Base-by-base conservation (phyloP, 441 rosid genomes). In the Gossypium schwendimanii region DNA sequence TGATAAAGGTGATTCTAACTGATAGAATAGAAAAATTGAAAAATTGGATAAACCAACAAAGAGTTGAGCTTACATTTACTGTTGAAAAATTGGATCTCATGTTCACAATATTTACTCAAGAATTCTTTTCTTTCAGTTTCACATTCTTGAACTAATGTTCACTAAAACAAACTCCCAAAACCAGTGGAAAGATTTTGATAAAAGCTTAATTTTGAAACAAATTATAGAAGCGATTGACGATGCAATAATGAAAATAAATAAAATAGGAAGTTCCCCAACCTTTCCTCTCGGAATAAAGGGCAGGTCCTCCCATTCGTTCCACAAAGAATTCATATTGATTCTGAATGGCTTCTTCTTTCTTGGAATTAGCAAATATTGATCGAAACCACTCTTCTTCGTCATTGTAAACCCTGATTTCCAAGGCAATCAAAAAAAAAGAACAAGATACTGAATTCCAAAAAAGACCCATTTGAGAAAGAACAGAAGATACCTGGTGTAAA, bases 271-370 rank as follows among this genome's bases (percentile, higher is more conserved):
- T 14, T 59, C n/a, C 7, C 77, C 0, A 47, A 91, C 98, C 98
- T 88, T 84, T 91, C 61, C 98, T 80, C 73, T 91, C 90, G 31
- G 97, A 93, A 75, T 81, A 91, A 76, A 91, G 81, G 59, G 90
- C 87, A 70, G 97, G 96, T 0, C 98, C 97, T 17, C 98, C 98
- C 98, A 94, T 90, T 73, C 97, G 82, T 84, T 91, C 94, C 64
- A 87, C 92, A 62, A 94, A 90, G 85, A 93, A 94, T 79, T 94
- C 97, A 36, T 90, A 91, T 63, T 90, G 97, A 69, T 91, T 94
- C 73, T 87, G 95, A 63, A 91, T 89, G 0, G 98, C 96, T 45
- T 90, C 97, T 74, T 94, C 97, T 75, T 94, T 90, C 71, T 76
- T 86, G 0, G 98, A 91, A 47, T 82, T 76, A 1, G 89, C 81